These are phyloP conservation scores for Escovopsis sp. DNA, from an alignment of 2,329 filamentous ascomycete species.

Conservation along the genomic window DNA sequence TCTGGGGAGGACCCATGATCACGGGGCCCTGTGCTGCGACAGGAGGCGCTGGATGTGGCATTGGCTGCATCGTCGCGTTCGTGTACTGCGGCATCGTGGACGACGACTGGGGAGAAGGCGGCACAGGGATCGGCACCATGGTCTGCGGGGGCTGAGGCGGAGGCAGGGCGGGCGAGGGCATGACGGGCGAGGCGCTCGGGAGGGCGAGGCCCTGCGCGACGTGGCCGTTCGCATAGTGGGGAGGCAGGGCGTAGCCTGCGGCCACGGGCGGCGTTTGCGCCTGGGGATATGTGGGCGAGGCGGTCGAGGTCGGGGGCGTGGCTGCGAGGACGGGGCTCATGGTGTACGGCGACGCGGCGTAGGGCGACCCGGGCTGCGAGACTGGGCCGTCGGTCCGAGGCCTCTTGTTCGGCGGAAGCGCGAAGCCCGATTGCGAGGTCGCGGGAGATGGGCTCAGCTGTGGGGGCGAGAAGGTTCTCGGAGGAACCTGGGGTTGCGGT, in stretches of 20 bases:
- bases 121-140: conserved; percentile 9
- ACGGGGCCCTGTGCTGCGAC: conserved; percentile 12
- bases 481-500: conserved; percentile 35
- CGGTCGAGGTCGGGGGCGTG: conserved; percentile 23
- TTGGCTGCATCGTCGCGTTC: conserved; percentile 16
- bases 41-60: conserved; percentile 12
- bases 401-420: conserved; percentile 57
- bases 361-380: conserved; percentile 53
- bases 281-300: conserved; percentile 23
- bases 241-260: conserved; percentile 19
- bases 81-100: conserved; percentile 15
- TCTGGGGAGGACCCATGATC: conserved; percentile 44
- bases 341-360: conserved; percentile 36
- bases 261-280: conserved; percentile 19
- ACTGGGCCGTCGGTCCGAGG: conserved; percentile 41
- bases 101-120: conserved; percentile 7
- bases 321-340: conserved; percentile 29
- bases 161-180: conserved; percentile 18
- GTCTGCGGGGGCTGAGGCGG: conserved; percentile 4
- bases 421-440: conserved; percentile 35
- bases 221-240: conserved; percentile 22
- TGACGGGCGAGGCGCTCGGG: conserved; percentile 18
- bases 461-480: conserved; percentile 46
- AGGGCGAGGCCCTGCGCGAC: conserved; percentile 20
- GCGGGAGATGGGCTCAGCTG: conserved; percentile 48